Evolutionary conservation across 192 early-diverging fungal species (phyloP), one percentile per base, ranked within the genome.

Genomic region (Haplosporangium gracile): DNA sequence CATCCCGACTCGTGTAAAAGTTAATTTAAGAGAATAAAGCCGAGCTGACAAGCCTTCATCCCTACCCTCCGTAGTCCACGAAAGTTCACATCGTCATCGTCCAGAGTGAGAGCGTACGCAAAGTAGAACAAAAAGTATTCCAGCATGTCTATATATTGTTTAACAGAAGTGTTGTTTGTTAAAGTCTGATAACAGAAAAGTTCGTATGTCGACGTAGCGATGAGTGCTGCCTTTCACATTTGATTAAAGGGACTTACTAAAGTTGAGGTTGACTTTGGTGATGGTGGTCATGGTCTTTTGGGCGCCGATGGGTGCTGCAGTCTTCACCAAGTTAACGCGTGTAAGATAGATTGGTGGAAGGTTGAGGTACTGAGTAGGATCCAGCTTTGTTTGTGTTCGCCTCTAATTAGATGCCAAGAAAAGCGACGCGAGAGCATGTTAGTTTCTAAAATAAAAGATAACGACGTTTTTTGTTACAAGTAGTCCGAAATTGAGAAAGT

Each of bases 121-220:
- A 86, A 86, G 32, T 86, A 86, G 22, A 86, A 86, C 57, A 86
- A 40, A 65, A 86, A 86, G 70, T 86, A 86, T 51, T 86, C 84
- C 49, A 86, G 68, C 84, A 86, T 86, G n/a, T 86, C 84, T 86
- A 81, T 69, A n/a, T 42, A 16, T 9, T 13, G 29, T 79, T 40
- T 16, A n/a, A 36, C 5, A 36, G n/a, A 38, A 32, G 40, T 9
- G 32, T 15, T 15, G 3, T 29, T 65, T 26, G 24, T 60, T 2
- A 65, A 29, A 26, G 9, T 57, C 7, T 8, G 22, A 20, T 38
- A 22, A 32, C 5, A 51, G 49, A 51, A 5, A 22, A 18, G 20
- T 18, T 20, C 49, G 13, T 13, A 45, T 11, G 43, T 45, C 16
- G 16, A 18, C 5, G 49, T 22, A 20, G 5, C 49, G 20, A 22